A percentile compares a stretch with the other conserved stretches of the same genome.
Evolutionary conservation across 768 basidiomycete genomes (phyloP).

Genomic region (Harrya chromipes): DNA sequence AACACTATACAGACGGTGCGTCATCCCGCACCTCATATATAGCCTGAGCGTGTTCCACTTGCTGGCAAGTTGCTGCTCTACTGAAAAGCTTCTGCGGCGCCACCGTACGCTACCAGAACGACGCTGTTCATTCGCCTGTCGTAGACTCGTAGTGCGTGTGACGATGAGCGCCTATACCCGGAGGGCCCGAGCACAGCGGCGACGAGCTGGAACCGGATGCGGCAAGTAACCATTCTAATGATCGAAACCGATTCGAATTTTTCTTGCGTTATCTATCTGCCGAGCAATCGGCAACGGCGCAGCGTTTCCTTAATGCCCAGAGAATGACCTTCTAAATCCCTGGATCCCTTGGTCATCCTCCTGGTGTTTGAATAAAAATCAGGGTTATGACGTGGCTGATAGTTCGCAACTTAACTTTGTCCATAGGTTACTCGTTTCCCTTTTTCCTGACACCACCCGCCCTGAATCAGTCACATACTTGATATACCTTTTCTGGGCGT

Average conservation of each 20-base stretch:
- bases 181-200: constrained; percentile 13
- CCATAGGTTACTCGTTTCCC: background rate
- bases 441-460: constrained; percentile 7
- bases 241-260: background rate
- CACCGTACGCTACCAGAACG: constrained; percentile 6
- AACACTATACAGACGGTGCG: constrained; percentile 12
- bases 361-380: constrained; percentile 13
- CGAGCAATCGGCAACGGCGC: constrained; percentile 9
- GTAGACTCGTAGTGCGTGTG: constrained; percentile 15
- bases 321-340: constrained; percentile 4
- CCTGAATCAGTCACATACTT: constrained; percentile 12
- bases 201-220: background rate
- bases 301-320: constrained; percentile 3
- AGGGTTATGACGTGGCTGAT: constrained; percentile 26
- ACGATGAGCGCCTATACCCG: constrained; percentile 5
- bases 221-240: constrained; percentile 2
- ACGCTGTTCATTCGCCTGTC: background rate
- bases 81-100: constrained; percentile 7
- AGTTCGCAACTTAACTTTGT: constrained; percentile 28
- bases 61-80: too few relatives aligned
- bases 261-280: constrained; percentile 1
- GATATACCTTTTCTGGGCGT: constrained; percentile 19
- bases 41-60: too few relatives aligned
- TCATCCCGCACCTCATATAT: constrained; percentile 1
- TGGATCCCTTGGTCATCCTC: constrained; percentile 1